Evolutionary conservation across 805 yeast species (phyloP), one percentile per base, ranked within the genome.

Genomic region (Blastobotrys robertii): DNA sequence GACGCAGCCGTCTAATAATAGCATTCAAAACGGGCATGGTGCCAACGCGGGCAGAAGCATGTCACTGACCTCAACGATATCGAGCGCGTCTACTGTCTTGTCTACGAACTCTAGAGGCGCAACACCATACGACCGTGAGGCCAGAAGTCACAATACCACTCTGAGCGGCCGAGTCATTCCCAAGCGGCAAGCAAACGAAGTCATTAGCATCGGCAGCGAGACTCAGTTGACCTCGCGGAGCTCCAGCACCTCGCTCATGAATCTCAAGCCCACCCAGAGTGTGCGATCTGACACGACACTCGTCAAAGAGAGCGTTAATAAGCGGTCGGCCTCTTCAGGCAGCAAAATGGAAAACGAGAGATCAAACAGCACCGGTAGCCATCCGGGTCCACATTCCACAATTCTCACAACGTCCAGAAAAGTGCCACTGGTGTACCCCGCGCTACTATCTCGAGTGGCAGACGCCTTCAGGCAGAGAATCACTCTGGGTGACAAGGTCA

Each of bases 341-440:
- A 34, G 16, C 13, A 34, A 13, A 14, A 13, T 34, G n/a, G 37
- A 34, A 4, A 34, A 34, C 33, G 31, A 36, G 29, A 34, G 25
- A 19, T 19, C 25, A 4, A 19, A 19, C 25, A 19, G 25, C 25
- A 19, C 25, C 4, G 25, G 25, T 34, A 19, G 25, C 25, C 25
- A 19, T 19, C 25, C 25, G 25, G 25, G 25, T n/a, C 53, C 54
- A 5, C 48, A 57, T 19, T 58, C 64, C 4, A 69, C 83, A 0
- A 60, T 74, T 32, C 67, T 73, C 10, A 64, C 77, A 1, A 64
- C 79, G 2, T 55, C 72, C 13, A 60, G 71, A 9, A 66, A 66
- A 43, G 70, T 74, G 44, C 94, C 95, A 5, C 66, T 73, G 13
- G 88, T 87, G 2, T 87, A 92, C 59, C 96, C 97, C 1, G 97